Evolutionary conservation across 306 rosid genomes (phyloP), one percentile per base, ranked within the genome.

Genomic region (Corylus avellana): DNA sequence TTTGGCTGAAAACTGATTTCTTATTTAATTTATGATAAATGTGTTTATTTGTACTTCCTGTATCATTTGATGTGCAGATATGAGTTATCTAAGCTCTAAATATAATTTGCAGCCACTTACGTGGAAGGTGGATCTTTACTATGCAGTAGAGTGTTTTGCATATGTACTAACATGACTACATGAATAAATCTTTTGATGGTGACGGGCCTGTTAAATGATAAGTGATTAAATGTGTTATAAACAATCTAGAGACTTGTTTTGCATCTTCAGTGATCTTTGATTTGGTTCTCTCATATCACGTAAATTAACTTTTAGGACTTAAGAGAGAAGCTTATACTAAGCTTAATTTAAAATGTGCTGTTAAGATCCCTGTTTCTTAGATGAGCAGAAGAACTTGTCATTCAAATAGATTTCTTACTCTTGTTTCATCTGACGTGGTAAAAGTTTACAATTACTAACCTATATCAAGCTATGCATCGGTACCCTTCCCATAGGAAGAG

Each of bases 51-150:
- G 62, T 51, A 61, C 62, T 80, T 83, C 63, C 73, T 37, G 66
- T 49, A 51, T 71, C 70, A 32, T 79, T 62, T 59, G 59, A 42
- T 50, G 51, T 84, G 72, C 55, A 70, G 39, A 57, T 70, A 63
- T 18, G 72, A 68, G 16, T 67, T 22, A 42, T 68, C 14, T n/a
- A 42, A 18, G 51, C 50, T 39, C 72, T 42, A 68, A 42, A 18
- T 8, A 42, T 42, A 68, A 35, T 39, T 68, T 67, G 37, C 46
- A 32, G 5, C 0, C 51, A 39, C 66, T 58, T 58, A 42, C 29
- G 42, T 68, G 2, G 27, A 68, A 68, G 22, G n/a, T 67, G 6
- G 10, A 17, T n/a, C 42, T 62, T 68, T 42, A 68, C 27, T n/a
- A 4, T 39, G 51, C 48, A 18, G 16, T 5, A 42, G 3, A 37